These are phyloP conservation scores for Ormosia semicastrata DNA, from an alignment of 306 rosid genomes.

Conservation along the genomic window DNA sequence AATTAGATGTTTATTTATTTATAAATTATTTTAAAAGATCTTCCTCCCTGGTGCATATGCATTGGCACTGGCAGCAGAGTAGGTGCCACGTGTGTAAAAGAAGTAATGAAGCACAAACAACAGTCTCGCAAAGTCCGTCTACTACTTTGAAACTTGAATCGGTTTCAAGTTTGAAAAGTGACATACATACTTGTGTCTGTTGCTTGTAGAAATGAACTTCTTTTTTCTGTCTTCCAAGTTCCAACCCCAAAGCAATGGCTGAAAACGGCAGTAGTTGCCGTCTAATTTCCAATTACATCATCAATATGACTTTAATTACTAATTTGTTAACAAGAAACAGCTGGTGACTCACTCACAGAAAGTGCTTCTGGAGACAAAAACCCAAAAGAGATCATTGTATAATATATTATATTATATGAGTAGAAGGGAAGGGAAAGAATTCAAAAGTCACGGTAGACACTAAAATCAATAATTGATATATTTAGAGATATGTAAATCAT, in stretches of 20 bases:
- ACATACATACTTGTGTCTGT: background rate
- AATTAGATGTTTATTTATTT: too few species aligned
- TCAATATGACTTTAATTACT: background rate
- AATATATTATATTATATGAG: background rate
- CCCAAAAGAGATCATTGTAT: background rate
- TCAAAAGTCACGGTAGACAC: background rate
- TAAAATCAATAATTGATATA: too few species aligned
- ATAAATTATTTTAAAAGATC: too few species aligned
- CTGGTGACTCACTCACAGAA: background rate
- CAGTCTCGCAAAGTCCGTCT: too few species aligned
- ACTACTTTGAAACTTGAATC: too few species aligned
- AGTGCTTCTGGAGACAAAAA: too few species aligned
- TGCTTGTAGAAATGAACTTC: background rate
- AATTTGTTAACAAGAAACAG: background rate
- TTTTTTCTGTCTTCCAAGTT: background rate
- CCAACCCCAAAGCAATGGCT: background rate
- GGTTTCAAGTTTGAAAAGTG: too few species aligned
- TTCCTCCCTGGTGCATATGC: too few species aligned
- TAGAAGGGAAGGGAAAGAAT: background rate
- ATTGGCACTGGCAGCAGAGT: too few species aligned
- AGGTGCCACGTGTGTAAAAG: too few species aligned
- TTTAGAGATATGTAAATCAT: too few species aligned
- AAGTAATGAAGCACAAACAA: too few species aligned
- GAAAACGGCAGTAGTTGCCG: background rate
- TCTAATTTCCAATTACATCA: background rate